phyloP scores from a whole-genome alignment of 257 asterid genomes.

The Solanum pinnatisectum region DNA sequence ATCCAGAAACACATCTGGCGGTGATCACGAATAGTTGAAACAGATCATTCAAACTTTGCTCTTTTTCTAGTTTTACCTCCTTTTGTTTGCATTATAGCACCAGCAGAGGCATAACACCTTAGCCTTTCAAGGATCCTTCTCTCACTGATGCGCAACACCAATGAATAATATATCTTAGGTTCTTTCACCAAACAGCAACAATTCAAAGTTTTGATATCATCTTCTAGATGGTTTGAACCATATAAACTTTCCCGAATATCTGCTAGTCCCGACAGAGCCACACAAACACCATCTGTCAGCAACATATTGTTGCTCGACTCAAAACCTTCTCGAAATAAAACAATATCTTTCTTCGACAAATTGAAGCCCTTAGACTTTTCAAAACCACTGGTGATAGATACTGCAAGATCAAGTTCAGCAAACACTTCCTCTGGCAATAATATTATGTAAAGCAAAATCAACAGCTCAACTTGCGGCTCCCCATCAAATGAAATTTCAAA shows the following conservation, averaged over 20 bases:
- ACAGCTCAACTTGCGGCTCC: constrained; percentile 68
- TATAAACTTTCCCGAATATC: constrained; percentile 67
- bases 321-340: constrained; percentile 13
- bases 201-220: constrained; percentile 34
- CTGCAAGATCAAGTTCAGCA: too few relatives aligned
- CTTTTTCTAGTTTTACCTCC: background rate
- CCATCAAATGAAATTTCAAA: constrained; percentile 74
- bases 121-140: constrained; percentile 71
- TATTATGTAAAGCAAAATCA: constrained; percentile 61
- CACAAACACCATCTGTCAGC: constrained; percentile 39
- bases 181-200: constrained; percentile 27
- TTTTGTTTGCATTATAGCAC: background rate
- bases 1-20: background rate
- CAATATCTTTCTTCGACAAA: constrained; percentile 13
- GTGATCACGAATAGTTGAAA: background rate
- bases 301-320: constrained; percentile 33
- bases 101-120: constrained; percentile 34
- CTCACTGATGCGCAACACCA: constrained; percentile 71
- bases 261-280: constrained; percentile 56
- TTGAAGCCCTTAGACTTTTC: constrained; percentile 3
- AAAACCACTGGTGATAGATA: constrained; percentile 13
- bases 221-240: constrained; percentile 44
- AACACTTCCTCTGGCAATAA: constrained; percentile 55
- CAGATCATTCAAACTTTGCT: background rate
- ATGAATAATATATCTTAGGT: constrained; percentile 46